Evolutionary conservation across 1,284 basidiomycete species (phyloP).

Genomic region (Trametes pubescens): DNA sequence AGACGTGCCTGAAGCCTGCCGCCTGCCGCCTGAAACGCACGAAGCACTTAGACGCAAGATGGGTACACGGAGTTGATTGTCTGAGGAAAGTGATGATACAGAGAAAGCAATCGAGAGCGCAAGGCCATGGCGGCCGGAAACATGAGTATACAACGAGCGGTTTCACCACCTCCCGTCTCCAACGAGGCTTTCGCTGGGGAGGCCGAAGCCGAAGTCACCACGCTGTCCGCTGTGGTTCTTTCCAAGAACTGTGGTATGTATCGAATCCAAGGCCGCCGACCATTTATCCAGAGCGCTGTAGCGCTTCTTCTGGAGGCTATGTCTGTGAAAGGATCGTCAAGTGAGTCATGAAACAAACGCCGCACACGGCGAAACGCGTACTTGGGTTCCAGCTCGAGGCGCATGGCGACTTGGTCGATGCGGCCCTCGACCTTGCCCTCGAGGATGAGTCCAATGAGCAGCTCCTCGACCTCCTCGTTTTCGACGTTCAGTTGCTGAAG

Average conservation of each 20-base stretch:
- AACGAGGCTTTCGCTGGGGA: slow-evolving; percentile 26
- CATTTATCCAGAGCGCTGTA: slow-evolving; percentile 86
- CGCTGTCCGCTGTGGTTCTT: slow-evolving; percentile 63
- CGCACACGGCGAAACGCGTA: slow-evolving; percentile 49
- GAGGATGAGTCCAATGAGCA: slow-evolving; percentile 92
- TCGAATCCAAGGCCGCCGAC: slow-evolving; percentile 77
- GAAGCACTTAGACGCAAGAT: not conserved
- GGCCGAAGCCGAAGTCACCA: slow-evolving; percentile 32
- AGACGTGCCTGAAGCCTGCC: not conserved
- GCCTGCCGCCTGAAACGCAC: not conserved
- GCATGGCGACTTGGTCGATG: slow-evolving; percentile 95
- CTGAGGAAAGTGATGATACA: slow-evolving; percentile 23
- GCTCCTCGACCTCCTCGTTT: slow-evolving; percentile 88
- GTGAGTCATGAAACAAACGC: slow-evolving; percentile 15
- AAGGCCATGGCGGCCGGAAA: slow-evolving; percentile 16
- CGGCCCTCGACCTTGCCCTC: slow-evolving; percentile 95
- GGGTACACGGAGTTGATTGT: slow-evolving; percentile 19
- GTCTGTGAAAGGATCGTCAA: slow-evolving; percentile 52
- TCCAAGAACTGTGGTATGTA: slow-evolving; percentile 76
- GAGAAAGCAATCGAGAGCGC: slow-evolving; percentile 27
- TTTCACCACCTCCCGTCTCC: slow-evolving; percentile 29
- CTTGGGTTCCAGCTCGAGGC: slow-evolving; percentile 90
- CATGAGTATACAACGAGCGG: slow-evolving; percentile 11
- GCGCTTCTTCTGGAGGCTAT: slow-evolving; percentile 83
- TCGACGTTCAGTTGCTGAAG: slow-evolving; percentile 91